Base-by-base conservation (phyloP, 495 filamentous ascomycete species). In the Jackrogersella minutella region DNA sequence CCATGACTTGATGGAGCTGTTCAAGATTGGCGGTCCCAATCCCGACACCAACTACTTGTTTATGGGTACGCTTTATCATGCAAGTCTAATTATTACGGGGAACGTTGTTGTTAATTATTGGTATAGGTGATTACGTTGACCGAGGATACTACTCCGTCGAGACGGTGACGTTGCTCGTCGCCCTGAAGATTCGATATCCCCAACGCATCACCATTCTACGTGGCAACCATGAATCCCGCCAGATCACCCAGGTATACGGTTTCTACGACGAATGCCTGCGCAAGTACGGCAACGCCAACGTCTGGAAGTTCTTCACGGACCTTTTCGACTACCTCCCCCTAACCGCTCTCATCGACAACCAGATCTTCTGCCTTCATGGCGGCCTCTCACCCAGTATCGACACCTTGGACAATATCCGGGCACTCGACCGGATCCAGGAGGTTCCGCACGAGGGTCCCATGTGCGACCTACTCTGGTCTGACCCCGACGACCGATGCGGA, bases 231-330 rank as follows among this genome's bases (percentile, higher is more conserved):
- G 93, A 97, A 77, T 97, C 93, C 59, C 90, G 93, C 62, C 93
- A 97, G 80, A 97, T 97, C 78, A 97, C 93, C 44, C 93, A 96
- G 79, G 93, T 97, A 41, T 97, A 97, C 74, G 93, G 93, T 49
- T 97, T 97, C 82, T 97, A 97, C 81, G 93, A 97, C 77, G 93
- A 97, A 75, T 97, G 93, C 76, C 85, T 97, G 51, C 90, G 93
- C 73, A 97, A 97, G 83, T 97, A 97, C 73, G 93, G 93, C 79
- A 97, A 97, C 75, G 95, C 95, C 64, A 98, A 97, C 75, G 95
- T 99, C 67, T 99, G 95, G 95, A 97, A 97, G 85, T 97, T 91
- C 82, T 99, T 98, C 79, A 98, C 95, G 70, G 95, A 99, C 76
- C 88, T 99, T 31, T 98, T 99, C 83, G 95, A 99, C 81, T 99